Base-by-base conservation (phyloP, 257 asterid species). In the Cynanchum wilfordii region DNA sequence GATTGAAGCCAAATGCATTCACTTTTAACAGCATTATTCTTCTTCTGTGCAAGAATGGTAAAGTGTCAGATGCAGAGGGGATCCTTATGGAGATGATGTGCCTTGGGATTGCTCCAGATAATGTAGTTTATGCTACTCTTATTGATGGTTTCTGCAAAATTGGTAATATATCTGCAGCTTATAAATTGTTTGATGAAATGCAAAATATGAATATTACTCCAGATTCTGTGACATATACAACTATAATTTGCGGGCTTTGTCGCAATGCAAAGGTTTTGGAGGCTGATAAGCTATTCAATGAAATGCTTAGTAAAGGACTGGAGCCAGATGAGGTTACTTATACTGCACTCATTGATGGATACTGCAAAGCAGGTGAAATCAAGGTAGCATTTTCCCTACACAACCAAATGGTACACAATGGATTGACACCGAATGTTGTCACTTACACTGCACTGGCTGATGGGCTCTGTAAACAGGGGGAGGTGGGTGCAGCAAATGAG, bases 401-500 rank as follows among this genome's bases (percentile, higher is more conserved):
- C 84, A 90, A 86, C 81, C 90, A 88, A 85, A 94, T 94, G 99
- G 82, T 88, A 75, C 84, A 75, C 69, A 54, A 66, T 80, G 88
- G 89, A 49, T 70, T 91, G 76, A 65, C 76, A 56, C 97, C 99
- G 69, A 90, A 87, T 74, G 88, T 94, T 69, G 93, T 94, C 84
- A 92, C 98, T 0, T 94, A 92, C 80, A 92, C 98, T 77, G 86
- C 95, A 20, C 77, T 92, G 81, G 99, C 89, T 79, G 98, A 94
- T 70, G 98, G 98, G 80, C 97, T 92, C 20, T 91, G 97, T 76
- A 94, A 94, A 90, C 83, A 82, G 29, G 97, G 98, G 66, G 96
- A 91, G 71, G 76, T 92, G 64, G 97, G 83, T 75, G 82, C 87
- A 49, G 97, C 98, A 54, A 90, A 82, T 42, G 97, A 91, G 77